These are phyloP conservation scores for Globisporangium emineosum DNA, from an alignment of 352 stramenopile genomes.

Conservation along the genomic window DNA sequence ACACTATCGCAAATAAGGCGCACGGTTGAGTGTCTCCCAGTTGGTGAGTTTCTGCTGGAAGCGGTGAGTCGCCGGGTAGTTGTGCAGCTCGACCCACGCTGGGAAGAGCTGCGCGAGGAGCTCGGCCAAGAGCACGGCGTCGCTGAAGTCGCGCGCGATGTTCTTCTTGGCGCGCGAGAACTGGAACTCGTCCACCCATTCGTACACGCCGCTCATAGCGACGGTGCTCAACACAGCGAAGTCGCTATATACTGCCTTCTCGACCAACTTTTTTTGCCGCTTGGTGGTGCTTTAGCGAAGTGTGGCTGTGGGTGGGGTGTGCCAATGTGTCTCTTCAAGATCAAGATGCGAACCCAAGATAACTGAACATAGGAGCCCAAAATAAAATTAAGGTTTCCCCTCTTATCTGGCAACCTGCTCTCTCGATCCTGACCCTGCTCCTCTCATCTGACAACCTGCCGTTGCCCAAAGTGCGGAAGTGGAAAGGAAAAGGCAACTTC, in stretches of 20 bases:
- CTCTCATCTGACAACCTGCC: neutral
- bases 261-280: neutral
- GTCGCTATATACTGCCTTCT: neutral
- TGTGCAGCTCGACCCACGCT: slow-evolving; percentile 43
- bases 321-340: neutral
- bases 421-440: neutral
- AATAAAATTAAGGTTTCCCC: neutral
- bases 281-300: neutral
- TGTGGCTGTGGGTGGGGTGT: neutral
- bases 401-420: neutral
- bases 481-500: slow-evolving; percentile 17
- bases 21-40: slow-evolving; percentile 58
- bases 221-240: neutral
- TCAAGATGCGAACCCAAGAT: slow-evolving; percentile 5
- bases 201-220: slow-evolving; percentile 29
- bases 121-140: slow-evolving; percentile 49
- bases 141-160: too few species aligned
- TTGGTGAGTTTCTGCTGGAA: slow-evolving; percentile 53
- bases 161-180: slow-evolving; percentile 42
- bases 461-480: too few species aligned
- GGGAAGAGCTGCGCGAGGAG: slow-evolving; percentile 46
- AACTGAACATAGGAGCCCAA: neutral
- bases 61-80: slow-evolving; percentile 36
- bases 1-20: neutral
- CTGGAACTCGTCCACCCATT: slow-evolving; percentile 40